Conservation (phyloP, 768 basidiomycete genomes). For the Suillus discolor region DNA sequence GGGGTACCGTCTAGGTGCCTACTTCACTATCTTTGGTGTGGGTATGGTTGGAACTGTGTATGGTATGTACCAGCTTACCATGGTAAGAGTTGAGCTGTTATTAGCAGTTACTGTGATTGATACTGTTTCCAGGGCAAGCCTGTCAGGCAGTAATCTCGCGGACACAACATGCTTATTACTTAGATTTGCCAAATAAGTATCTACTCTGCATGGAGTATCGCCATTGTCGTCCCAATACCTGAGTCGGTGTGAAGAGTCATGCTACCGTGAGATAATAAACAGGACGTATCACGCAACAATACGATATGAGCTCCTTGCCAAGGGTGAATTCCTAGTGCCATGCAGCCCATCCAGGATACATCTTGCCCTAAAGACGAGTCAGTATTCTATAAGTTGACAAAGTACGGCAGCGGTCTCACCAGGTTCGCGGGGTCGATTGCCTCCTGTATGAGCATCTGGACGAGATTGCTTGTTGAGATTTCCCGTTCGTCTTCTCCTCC, state of each 20-base stretch:
- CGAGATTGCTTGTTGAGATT: conserved; percentile 81
- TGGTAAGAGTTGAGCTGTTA: conserved; percentile 35
- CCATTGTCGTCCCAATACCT: conserved; percentile 11
- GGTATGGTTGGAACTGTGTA: conserved; percentile 57
- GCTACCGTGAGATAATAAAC: background rate
- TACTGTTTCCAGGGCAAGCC: conserved; percentile 30
- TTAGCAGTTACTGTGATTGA: background rate
- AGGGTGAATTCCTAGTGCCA: conserved; percentile 54
- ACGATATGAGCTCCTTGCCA: background rate
- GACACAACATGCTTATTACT: background rate
- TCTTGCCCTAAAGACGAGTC: conserved; percentile 59
- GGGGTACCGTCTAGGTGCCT: conserved; percentile 45
- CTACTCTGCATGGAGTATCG: conserved; percentile 12
- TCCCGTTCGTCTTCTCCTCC: conserved; percentile 37
- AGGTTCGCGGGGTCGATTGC: conserved; percentile 76
- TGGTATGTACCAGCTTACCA: conserved; percentile 49
- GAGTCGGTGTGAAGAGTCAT: conserved; percentile 5
- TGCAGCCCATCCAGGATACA: conserved; percentile 93
- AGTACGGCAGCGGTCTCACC: conserved; percentile 37
- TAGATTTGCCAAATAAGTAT: conserved; percentile 5
- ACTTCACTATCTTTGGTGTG: conserved; percentile 51
- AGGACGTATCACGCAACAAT: background rate
- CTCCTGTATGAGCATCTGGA: conserved; percentile 90
- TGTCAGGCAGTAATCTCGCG: conserved; percentile 10
- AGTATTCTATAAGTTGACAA: conserved; percentile 1